Percentiles rank a stretch among this genome's conserved stretches.
These are phyloP conservation scores for Asterophora parasitica DNA, from an alignment of 768 basidiomycete species.

Conservation along the genomic window DNA sequence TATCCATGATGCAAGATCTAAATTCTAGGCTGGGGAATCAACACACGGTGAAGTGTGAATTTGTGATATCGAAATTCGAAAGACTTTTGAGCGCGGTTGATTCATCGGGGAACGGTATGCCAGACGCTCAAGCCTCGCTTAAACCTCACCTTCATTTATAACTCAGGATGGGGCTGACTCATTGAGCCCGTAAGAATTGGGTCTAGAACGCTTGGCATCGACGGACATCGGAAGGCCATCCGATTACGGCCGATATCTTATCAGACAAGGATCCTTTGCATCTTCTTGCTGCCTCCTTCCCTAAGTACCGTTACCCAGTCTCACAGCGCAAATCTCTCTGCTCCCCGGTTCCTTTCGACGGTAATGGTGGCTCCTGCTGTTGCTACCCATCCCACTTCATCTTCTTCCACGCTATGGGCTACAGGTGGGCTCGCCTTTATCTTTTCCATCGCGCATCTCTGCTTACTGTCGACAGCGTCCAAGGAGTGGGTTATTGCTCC, in stretches of 20 bases:
- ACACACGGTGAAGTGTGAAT: constrained; percentile 15
- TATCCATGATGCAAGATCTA: too few species aligned
- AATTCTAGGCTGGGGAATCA: constrained; percentile 16
- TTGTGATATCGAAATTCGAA: constrained; percentile 8
- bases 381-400: constrained; percentile 20
- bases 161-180: too few species aligned
- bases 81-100: too few species aligned
- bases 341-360: background rate
- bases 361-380: constrained; percentile 8
- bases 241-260: constrained; percentile 41
- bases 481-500: constrained; percentile 88
- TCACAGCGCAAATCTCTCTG: constrained; percentile 13
- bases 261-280: constrained; percentile 36
- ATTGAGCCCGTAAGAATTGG: too few species aligned
- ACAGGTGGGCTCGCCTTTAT: constrained; percentile 44
- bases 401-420: constrained; percentile 67
- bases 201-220: constrained; percentile 1
- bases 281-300: constrained; percentile 9
- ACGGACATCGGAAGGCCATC: constrained; percentile 12
- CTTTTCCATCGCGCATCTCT: constrained; percentile 6
- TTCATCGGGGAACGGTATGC: too few species aligned
- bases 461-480: constrained; percentile 49
- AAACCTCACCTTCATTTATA: too few species aligned
- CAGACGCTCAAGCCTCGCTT: constrained; percentile 1
- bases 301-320: constrained; percentile 20